phyloP scores from a whole-genome alignment of 2,329 filamentous ascomycete genomes.

The Coniochaeta ligniaria region DNA sequence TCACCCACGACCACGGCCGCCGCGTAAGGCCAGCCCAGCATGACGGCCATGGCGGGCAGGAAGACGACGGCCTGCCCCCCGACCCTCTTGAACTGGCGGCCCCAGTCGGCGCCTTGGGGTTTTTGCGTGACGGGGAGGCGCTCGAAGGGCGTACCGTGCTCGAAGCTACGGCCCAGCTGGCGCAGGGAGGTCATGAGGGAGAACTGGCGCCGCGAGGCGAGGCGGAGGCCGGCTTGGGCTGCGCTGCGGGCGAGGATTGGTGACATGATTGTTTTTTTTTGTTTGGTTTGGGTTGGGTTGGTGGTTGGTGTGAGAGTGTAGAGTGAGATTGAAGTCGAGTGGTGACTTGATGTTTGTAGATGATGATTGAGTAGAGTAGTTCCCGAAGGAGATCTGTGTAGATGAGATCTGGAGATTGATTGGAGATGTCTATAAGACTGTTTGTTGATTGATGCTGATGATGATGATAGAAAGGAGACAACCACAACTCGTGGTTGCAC shows the following conservation, averaged over 20 bases:
- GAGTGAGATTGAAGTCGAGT: background rate
- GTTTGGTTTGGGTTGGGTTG: constrained; percentile 4
- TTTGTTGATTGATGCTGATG: constrained; percentile 3
- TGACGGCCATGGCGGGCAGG: constrained; percentile 21
- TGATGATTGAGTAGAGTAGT: constrained; percentile 1
- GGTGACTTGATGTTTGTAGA: constrained; percentile 2
- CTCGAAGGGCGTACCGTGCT: constrained; percentile 26
- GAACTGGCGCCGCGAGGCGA: constrained; percentile 22
- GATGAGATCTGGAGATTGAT: background rate
- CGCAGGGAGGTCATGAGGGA: constrained; percentile 27
- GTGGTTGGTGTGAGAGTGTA: background rate
- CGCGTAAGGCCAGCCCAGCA: constrained; percentile 31
- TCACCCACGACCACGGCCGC: constrained; percentile 16
- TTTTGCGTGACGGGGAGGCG: constrained; percentile 21
- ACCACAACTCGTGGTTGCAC: constrained; percentile 1
- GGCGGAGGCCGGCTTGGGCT: constrained; percentile 16
- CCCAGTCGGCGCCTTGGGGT: constrained; percentile 28
- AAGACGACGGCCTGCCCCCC: constrained; percentile 22
- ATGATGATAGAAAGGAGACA: constrained; percentile 6
- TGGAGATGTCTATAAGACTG: constrained; percentile 2
- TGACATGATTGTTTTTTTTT: constrained; percentile 20
- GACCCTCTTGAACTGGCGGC: constrained; percentile 23
- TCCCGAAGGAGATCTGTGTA: background rate
- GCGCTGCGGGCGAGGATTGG: constrained; percentile 26
- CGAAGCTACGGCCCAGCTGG: constrained; percentile 26